phyloP scores from a whole-genome alignment of 345 rosid species.

The Cardamine occulta region DNA sequence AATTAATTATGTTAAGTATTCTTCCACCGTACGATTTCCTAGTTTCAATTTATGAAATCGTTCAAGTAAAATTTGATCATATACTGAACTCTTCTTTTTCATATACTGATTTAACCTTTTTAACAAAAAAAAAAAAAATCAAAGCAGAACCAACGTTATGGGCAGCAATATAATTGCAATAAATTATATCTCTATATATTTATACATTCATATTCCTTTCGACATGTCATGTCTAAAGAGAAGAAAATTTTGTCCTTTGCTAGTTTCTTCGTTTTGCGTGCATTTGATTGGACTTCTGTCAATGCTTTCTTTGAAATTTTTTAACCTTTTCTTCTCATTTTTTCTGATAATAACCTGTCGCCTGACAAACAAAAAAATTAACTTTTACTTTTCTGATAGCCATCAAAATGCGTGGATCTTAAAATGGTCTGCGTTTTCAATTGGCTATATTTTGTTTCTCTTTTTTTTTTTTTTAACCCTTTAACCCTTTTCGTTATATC shows the following conservation, averaged over 20 bases:
- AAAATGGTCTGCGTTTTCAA: background rate
- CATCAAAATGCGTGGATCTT: background rate
- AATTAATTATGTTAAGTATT: no score
- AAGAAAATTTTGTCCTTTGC: constrained; percentile 43
- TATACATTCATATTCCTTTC: constrained; percentile 29
- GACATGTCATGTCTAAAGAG: constrained; percentile 38
- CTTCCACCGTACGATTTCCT: no score
- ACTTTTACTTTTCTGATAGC: background rate
- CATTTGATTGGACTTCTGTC: constrained; percentile 34
- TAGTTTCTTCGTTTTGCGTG: constrained; percentile 34
- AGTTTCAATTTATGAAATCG: no score
- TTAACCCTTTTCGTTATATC: background rate
- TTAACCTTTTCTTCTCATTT: background rate
- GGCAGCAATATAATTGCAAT: constrained; percentile 25
- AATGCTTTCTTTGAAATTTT: background rate
- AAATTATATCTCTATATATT: no score
- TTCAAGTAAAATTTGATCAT: no score
- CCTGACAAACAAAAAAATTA: background rate
- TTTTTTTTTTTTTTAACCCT: background rate
- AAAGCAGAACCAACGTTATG: no score
- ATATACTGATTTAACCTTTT: no score
- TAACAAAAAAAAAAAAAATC: background rate
- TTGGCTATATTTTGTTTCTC: background rate
- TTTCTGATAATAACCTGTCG: background rate
- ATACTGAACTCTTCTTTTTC: no score